These are phyloP conservation scores for Aspergillus hortae DNA, from an alignment of 2,329 filamentous ascomycete species.

Conservation along the genomic window DNA sequence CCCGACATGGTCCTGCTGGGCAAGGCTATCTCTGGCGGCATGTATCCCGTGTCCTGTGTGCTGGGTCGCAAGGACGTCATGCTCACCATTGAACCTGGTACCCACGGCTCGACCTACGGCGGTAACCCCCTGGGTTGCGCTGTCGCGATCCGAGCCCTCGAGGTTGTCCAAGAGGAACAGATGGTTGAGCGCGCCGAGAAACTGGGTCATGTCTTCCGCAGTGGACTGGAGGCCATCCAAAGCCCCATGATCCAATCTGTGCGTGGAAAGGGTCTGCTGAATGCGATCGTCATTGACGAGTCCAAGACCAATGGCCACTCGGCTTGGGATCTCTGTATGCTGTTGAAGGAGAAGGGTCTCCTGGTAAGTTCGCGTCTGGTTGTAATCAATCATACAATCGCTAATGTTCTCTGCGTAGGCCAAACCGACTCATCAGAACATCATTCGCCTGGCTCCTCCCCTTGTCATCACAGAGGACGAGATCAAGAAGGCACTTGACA, in stretches of 20 bases:
- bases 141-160: conserved; percentile 89
- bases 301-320: conserved; percentile 76
- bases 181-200: conserved; percentile 78
- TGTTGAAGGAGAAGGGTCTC: conserved; percentile 92
- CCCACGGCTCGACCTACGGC: conserved; percentile 97
- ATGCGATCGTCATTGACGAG: conserved; percentile 96
- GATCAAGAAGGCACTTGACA: conserved; percentile 70
- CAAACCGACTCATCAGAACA: conserved; percentile 97
- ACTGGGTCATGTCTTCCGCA: conserved; percentile 78
- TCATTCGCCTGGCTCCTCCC: conserved; percentile 95
- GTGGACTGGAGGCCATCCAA: conserved; percentile 70
- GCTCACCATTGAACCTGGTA: conserved; percentile 93
- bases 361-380: conserved; percentile 58
- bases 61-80: conserved; percentile 86
- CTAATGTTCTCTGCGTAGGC: conserved; percentile 55
- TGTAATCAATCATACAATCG: background rate
- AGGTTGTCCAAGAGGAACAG: conserved; percentile 88
- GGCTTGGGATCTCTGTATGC: conserved; percentile 93
- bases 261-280: conserved; percentile 88
- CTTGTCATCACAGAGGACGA: conserved; percentile 89
- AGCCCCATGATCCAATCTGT: conserved; percentile 78
- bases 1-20: conserved; percentile 92
- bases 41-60: conserved; percentile 98
- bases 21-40: conserved; percentile 96
- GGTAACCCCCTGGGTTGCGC: conserved; percentile 95